Evolutionary conservation across 108 stramenopile genomes (phyloP).

Genomic region (Tribonema minus): DNA sequence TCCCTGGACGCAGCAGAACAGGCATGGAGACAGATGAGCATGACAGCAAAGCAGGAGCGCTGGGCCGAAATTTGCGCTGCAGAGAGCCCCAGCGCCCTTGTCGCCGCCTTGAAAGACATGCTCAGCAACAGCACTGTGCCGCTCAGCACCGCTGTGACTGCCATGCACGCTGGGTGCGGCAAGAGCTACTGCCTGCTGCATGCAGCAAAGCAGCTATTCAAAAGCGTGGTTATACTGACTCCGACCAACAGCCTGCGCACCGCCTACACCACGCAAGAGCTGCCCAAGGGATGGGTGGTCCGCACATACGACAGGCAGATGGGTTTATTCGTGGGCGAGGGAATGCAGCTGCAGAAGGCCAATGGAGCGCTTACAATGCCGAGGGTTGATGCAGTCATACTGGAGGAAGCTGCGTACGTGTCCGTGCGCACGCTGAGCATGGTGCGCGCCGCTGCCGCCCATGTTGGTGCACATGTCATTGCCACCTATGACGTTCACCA

Average conservation of each 20-base stretch:
- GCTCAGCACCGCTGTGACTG: background rate
- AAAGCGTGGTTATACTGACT: background rate
- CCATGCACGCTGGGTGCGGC: background rate
- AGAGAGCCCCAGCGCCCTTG: background rate
- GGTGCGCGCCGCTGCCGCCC: background rate
- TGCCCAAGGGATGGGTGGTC: background rate
- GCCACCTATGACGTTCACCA: background rate
- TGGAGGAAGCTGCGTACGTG: constrained; percentile 4
- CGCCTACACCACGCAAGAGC: background rate
- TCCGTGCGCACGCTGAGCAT: background rate
- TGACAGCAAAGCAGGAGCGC: background rate
- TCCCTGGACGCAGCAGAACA: background rate
- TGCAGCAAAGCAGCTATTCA: background rate
- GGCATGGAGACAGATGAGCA: background rate
- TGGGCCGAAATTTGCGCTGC: background rate
- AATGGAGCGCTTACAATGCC: background rate
- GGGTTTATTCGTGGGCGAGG: background rate
- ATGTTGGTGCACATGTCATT: background rate
- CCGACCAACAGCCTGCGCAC: background rate
- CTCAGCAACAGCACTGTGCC: background rate
- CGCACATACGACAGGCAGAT: background rate
- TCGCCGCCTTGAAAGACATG: background rate
- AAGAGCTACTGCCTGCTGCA: background rate
- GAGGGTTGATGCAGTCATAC: background rate
- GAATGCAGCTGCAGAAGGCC: background rate